Percentiles rank a stretch among this genome's conserved stretches.
Evolutionary conservation across 1,284 basidiomycete genomes (phyloP).

Genomic region (Taiwanofungus camphoratus): DNA sequence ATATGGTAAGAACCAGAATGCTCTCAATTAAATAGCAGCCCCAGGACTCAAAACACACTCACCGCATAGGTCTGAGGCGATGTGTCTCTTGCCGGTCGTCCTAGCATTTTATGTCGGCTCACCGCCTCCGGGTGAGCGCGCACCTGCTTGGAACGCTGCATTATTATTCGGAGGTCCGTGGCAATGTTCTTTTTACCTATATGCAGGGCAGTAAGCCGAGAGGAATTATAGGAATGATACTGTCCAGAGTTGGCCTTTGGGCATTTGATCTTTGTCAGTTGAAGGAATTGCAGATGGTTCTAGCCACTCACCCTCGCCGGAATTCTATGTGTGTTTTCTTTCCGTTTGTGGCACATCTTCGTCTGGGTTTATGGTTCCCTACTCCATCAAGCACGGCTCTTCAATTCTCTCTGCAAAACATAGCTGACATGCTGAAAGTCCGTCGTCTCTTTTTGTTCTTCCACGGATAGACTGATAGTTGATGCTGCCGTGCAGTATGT

Average conservation of each 20-base stretch:
- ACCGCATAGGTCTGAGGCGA: conserved; percentile 36
- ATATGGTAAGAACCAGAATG: conserved; percentile 32
- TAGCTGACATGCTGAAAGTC: conserved; percentile 24
- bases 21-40: not conserved
- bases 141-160: conserved; percentile 29
- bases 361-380: not conserved
- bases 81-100: conserved; percentile 36
- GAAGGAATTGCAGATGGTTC: conserved; percentile 40
- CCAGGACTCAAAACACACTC: no score
- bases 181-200: conserved; percentile 5
- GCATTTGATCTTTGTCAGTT: conserved; percentile 46
- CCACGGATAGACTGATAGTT: not conserved
- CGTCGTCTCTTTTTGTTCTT: not conserved
- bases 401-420: conserved; percentile 25
- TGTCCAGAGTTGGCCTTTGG: conserved; percentile 46
- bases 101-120: conserved; percentile 32
- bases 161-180: conserved; percentile 35
- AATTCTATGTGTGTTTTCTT: conserved; percentile 29
- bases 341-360: not conserved
- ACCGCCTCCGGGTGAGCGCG: conserved; percentile 18
- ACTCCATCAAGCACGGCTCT: conserved; percentile 17
- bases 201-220: not conserved
- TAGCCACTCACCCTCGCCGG: conserved; percentile 35
- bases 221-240: conserved; percentile 34
- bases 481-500: conserved; percentile 15